Base-by-base conservation (phyloP, 352 stramenopile genomes). In the Thalassiosira hispida region DNA sequence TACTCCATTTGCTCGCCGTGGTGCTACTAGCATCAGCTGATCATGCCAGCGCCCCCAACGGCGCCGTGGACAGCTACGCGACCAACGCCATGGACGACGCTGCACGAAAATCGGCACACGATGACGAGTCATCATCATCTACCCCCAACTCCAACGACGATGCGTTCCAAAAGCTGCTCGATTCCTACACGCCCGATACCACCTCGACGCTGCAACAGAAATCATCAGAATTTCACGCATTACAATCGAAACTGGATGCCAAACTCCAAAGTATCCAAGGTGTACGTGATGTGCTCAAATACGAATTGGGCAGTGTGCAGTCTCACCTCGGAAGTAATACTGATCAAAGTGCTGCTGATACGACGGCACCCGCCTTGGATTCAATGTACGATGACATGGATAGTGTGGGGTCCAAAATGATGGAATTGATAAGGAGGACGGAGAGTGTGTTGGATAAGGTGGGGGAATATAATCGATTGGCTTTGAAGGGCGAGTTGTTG, bases 381-480 rank as follows among this genome's bases (percentile, higher is more conserved):
- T 46, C n/a, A 62, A 62, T 25, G 16, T 44, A 75, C 42, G 56
- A 75, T 9, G 31, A 18, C 16, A 75, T 75, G 66, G 56, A 75
- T 22, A 23, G 35, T 3, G 11, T 67, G 1, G 16, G 25, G 1
- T 11, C 62, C 4, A 66, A 66, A 25, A 5, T 59, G 3, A 2
- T 56, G 14, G 38, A 59, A 25, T 57, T 73, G 22, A 42, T 29
- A 0, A 20, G 42, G 23, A 52, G 69, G 42, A 70, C 59, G 20
- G 35, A 65, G 18, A 12, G 7, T 23, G 14, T 69, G 23, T 38
- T 31, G 12, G 20, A 9, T 16, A 9, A 44, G n/a, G 27, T 68
- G 3, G 31, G 52, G 14, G 8, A 42, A 25, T 68, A 63, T 31
- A 79, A 79, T 44, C 53, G 35, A 22, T 20, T 33, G 42, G 16